Conservation (phyloP, 768 basidiomycete genomes). For the Phanerochaete carnosa region DNA sequence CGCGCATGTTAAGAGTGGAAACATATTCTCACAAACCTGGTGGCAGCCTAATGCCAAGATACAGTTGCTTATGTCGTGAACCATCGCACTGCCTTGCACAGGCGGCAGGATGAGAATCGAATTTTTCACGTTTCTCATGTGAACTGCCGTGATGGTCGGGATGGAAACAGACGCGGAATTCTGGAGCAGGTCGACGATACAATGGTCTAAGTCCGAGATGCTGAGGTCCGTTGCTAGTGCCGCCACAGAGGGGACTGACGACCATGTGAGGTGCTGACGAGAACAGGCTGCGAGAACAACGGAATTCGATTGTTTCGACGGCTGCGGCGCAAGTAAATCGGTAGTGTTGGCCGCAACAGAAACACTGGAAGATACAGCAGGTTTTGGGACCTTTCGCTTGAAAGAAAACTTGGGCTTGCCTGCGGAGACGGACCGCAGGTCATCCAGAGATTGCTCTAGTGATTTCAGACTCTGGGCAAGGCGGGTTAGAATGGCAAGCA, state of each 20-base stretch:
- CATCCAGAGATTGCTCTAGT: constrained; percentile 54
- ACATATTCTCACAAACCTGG: constrained; percentile 51
- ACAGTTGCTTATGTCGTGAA: constrained; percentile 62
- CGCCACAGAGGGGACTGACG: constrained; percentile 34
- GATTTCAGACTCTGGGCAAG: constrained; percentile 57
- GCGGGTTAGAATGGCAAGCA: background rate
- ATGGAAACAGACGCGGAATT: constrained; percentile 9
- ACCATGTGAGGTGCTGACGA: constrained; percentile 42
- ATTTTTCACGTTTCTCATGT: constrained; percentile 56
- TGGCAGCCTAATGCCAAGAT: constrained; percentile 73
- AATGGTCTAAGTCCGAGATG: constrained; percentile 62
- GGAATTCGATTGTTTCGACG: background rate
- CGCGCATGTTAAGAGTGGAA: background rate
- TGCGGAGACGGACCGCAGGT: constrained; percentile 39
- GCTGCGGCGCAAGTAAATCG: background rate
- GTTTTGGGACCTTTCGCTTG: constrained; percentile 42
- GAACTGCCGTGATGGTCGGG: constrained; percentile 52
- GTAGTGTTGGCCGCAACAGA: background rate
- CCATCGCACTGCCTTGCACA: constrained; percentile 67
- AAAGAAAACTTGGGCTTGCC: constrained; percentile 68
- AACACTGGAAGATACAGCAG: constrained; percentile 7
- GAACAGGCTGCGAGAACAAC: constrained; percentile 39
- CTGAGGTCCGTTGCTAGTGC: constrained; percentile 48
- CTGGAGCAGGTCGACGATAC: constrained; percentile 66
- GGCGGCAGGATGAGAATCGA: constrained; percentile 64